phyloP scores from a whole-genome alignment of 208 protist genomes.

The Trypanosomatidae sp. region DNA sequence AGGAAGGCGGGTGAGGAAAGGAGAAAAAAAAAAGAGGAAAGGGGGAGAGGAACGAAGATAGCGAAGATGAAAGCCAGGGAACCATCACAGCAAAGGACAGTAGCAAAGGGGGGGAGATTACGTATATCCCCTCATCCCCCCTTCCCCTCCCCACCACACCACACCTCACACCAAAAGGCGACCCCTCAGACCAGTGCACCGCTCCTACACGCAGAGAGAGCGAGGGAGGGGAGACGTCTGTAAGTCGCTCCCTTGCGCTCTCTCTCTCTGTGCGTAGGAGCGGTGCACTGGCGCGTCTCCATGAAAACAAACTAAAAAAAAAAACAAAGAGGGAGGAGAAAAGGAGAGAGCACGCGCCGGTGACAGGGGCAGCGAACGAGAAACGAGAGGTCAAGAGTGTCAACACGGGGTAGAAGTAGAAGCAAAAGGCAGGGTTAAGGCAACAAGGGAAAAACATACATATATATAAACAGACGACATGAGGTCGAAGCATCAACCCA shows the following conservation, averaged over 20 bases:
- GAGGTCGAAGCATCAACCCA: neutral
- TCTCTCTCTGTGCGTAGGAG: neutral
- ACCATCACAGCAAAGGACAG: constrained; percentile 5
- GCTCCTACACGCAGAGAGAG: neutral
- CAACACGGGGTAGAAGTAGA: too few relatives aligned
- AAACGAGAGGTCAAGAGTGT: too few relatives aligned
- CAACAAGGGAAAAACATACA: neutral
- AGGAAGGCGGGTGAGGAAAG: neutral
- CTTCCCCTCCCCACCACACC: neutral
- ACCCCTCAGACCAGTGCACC: too few relatives aligned
- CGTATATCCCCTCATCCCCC: neutral
- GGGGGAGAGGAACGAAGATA: neutral
- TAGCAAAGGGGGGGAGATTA: neutral
- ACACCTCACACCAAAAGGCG: too few relatives aligned
- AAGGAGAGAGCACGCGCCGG: neutral
- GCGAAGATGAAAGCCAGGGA: neutral
- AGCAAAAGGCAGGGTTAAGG: neutral
- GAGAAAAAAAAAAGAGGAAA: neutral
- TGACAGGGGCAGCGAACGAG: neutral
- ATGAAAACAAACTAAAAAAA: neutral
- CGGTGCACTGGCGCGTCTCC: neutral
- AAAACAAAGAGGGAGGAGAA: neutral
- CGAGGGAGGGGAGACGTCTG: neutral
- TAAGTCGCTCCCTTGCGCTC: neutral
- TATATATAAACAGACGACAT: neutral